phyloP scores from a whole-genome alignment of 768 basidiomycete genomes.

The Russula griseocarnosa region DNA sequence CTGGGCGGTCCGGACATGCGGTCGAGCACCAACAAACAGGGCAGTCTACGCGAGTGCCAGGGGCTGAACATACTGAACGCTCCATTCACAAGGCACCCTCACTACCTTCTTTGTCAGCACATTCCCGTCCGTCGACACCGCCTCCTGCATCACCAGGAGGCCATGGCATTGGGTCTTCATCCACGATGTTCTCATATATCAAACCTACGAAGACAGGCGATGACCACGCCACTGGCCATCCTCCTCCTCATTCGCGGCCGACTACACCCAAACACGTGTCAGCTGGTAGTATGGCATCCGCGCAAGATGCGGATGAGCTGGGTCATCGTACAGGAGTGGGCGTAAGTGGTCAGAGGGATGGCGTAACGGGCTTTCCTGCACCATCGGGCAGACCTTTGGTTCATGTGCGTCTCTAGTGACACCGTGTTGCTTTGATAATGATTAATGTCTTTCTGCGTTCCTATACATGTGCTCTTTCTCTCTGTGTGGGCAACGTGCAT shows the following conservation, averaged over 20 bases:
- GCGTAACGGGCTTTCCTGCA: constrained; percentile 36
- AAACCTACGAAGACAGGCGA: constrained; percentile 49
- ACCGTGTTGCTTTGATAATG: constrained; percentile 32
- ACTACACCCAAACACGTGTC: constrained; percentile 26
- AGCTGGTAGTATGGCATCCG: constrained; percentile 21
- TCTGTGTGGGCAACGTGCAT: constrained; percentile 29
- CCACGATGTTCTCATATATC: constrained; percentile 68
- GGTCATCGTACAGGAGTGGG: constrained; percentile 39
- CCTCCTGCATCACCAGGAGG: constrained; percentile 19
- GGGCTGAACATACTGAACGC: constrained; percentile 7
- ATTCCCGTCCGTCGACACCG: constrained; percentile 13
- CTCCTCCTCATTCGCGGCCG: constrained; percentile 29
- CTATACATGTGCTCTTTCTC: constrained; percentile 32
- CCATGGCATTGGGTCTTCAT: constrained; percentile 55
- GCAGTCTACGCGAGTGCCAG: background rate
- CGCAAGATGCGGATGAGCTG: constrained; percentile 38
- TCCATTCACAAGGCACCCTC: constrained; percentile 22
- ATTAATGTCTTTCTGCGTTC: constrained; percentile 29
- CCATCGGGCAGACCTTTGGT: constrained; percentile 63
- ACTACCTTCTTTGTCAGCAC: constrained; percentile 15
- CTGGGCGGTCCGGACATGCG: constrained; percentile 5
- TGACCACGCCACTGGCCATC: constrained; percentile 32
- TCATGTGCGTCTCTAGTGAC: constrained; percentile 85
- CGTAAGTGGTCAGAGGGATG: constrained; percentile 16
- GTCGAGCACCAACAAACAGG: constrained; percentile 6